phyloP scores from a whole-genome alignment of 768 basidiomycete species.

The Pleurotus tuoliensis region DNA sequence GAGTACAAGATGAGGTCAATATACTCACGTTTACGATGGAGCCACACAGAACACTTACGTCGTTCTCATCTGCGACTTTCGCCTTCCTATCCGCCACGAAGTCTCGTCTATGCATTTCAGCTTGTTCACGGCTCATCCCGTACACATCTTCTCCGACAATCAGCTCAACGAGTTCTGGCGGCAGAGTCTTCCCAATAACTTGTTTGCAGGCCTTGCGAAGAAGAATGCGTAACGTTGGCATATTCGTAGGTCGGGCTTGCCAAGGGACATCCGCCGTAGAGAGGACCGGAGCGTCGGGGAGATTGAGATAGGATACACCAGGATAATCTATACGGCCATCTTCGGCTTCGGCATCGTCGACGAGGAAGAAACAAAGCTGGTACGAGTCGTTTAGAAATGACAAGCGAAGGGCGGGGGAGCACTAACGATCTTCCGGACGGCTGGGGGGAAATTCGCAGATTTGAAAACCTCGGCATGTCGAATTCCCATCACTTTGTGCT shows the following conservation, averaged over 20 bases:
- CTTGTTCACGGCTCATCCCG: slow-evolving; percentile 7
- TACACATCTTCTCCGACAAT: neutral
- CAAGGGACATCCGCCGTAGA: neutral
- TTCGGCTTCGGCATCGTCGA: neutral
- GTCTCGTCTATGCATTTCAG: slow-evolving; percentile 6
- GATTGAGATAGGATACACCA: neutral
- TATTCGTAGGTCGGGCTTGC: neutral
- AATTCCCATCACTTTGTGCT: neutral
- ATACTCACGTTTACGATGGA: neutral
- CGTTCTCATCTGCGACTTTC: neutral
- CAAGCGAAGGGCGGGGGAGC: neutral
- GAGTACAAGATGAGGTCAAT: too few relatives aligned
- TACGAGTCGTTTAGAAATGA: neutral
- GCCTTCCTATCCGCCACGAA: slow-evolving; percentile 8
- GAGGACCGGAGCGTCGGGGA: neutral
- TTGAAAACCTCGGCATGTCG: neutral
- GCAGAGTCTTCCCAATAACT: neutral
- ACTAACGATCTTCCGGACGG: neutral
- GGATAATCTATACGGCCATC: neutral
- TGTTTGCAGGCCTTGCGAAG: neutral
- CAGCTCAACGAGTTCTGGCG: neutral
- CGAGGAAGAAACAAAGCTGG: slow-evolving; percentile 3
- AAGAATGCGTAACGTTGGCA: neutral
- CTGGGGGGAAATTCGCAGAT: neutral
- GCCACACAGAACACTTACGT: neutral